Conservation (phyloP, 768 basidiomycete species). For the Amyloporia xantha region DNA sequence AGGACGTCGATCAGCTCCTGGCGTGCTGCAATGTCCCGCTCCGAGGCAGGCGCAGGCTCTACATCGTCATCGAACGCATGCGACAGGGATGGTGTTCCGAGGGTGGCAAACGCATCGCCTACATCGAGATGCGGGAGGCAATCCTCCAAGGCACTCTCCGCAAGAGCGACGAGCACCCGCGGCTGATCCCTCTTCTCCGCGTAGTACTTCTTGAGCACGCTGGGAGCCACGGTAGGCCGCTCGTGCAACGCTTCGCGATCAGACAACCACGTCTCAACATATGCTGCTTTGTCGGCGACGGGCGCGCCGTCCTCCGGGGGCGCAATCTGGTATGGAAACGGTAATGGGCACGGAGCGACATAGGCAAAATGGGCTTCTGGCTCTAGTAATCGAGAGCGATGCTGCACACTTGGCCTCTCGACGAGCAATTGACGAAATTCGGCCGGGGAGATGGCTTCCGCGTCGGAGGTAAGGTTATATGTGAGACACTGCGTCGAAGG, state of each 20-base stretch:
- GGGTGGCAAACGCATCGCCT: slow-evolving; percentile 68
- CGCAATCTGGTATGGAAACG: slow-evolving; percentile 77
- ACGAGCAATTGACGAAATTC: slow-evolving; percentile 45
- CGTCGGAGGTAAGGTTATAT: slow-evolving; percentile 53
- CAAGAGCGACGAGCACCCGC: slow-evolving; percentile 64
- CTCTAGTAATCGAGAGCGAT: slow-evolving; percentile 57
- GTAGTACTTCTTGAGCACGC: slow-evolving; percentile 32
- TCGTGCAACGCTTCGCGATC: slow-evolving; percentile 53
- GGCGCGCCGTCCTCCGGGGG: slow-evolving; percentile 43
- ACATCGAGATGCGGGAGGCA: slow-evolving; percentile 82
- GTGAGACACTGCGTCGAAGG: slow-evolving; percentile 34
- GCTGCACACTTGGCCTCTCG: slow-evolving; percentile 57
- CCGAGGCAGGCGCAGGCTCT: slow-evolving; percentile 14
- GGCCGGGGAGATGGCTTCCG: slow-evolving; percentile 43
- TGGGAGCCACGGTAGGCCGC: slow-evolving; percentile 14
- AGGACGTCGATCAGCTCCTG: slow-evolving; percentile 77
- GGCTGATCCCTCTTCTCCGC: slow-evolving; percentile 41
- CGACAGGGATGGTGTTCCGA: slow-evolving; percentile 56
- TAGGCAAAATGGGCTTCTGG: slow-evolving; percentile 66
- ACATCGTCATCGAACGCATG: slow-evolving; percentile 23
- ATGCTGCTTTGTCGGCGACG: slow-evolving; percentile 43
- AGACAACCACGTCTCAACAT: slow-evolving; percentile 74
- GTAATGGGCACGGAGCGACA: slow-evolving; percentile 72
- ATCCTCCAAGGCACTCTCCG: slow-evolving; percentile 61
- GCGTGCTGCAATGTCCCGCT: slow-evolving; percentile 39